phyloP scores from a whole-genome alignment of 495 filamentous ascomycete species.

The Penicillium crystallinum region DNA sequence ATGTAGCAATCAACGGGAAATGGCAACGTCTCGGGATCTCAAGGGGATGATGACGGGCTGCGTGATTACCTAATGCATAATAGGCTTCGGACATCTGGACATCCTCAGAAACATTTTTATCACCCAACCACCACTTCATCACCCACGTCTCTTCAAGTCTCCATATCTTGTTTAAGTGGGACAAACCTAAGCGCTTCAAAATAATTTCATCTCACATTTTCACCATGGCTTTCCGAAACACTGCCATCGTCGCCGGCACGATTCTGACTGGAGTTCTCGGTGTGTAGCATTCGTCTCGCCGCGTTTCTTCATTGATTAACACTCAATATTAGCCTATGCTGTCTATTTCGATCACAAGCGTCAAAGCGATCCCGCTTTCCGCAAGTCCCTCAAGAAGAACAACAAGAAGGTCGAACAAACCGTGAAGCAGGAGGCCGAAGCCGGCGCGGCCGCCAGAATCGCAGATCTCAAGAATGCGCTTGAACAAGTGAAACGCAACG shows the following conservation, averaged over 20 bases:
- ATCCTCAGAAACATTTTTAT: conserved; percentile 39
- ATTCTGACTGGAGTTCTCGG: conserved; percentile 70
- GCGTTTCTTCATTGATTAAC: conserved; percentile 2
- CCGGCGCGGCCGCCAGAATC: conserved; percentile 55
- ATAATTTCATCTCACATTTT: conserved; percentile 21
- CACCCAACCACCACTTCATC: conserved; percentile 12
- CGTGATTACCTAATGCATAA: not conserved
- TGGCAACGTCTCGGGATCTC: not conserved
- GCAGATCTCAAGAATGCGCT: conserved; percentile 67
- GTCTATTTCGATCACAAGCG: conserved; percentile 94
- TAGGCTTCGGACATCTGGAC: conserved; percentile 3
- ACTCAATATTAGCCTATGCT: conserved; percentile 56
- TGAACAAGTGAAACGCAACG: conserved; percentile 70
- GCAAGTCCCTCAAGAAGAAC: conserved; percentile 76
- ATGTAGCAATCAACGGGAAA: not conserved
- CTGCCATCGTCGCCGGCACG: conserved; percentile 49
- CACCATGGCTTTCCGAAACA: conserved; percentile 8
- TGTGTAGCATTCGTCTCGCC: conserved; percentile 35
- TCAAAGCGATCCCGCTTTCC: conserved; percentile 79
- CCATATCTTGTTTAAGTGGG: not conserved
- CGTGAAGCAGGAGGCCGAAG: conserved; percentile 72
- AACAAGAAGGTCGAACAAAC: conserved; percentile 68
- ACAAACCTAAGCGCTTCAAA: not conserved
- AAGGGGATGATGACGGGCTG: conserved; percentile 1
- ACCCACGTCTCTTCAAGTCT: conserved; percentile 6